phyloP scores from a whole-genome alignment of 1,139 yeast genomes.

The Yamadazyma friedrichii region DNA sequence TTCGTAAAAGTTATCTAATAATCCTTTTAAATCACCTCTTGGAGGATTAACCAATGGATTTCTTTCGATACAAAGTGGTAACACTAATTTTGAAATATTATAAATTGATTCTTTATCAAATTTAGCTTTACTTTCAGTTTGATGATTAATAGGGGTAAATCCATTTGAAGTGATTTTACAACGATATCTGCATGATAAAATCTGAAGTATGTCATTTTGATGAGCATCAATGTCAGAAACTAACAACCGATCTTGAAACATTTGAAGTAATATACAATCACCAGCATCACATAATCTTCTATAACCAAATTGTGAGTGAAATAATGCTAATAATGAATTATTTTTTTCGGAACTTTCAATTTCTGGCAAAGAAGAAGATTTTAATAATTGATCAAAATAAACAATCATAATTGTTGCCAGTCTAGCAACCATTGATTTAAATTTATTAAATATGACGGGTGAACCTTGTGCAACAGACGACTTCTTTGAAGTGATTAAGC shows the following conservation, averaged over 20 bases:
- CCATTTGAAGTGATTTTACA: conserved; percentile 58
- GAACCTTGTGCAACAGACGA: conserved; percentile 31
- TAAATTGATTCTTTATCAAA: conserved; percentile 47
- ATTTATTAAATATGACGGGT: conserved; percentile 30
- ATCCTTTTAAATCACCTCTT: conserved; percentile 67
- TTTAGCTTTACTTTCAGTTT: conserved; percentile 43
- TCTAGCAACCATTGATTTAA: conserved; percentile 54
- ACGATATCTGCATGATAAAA: conserved; percentile 77
- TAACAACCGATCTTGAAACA: conserved; percentile 57
- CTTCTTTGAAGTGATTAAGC: conserved; percentile 36
- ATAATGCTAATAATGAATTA: conserved; percentile 39
- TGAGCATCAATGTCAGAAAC: conserved; percentile 31
- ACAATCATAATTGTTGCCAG: conserved; percentile 38
- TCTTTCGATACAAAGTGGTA: conserved; percentile 59
- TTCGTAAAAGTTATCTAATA: conserved; percentile 70
- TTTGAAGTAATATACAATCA: conserved; percentile 58
- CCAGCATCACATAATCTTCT: conserved; percentile 68
- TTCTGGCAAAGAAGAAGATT: background rate
- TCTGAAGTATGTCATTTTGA: conserved; percentile 65
- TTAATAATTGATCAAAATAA: conserved; percentile 23
- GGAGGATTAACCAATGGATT: conserved; percentile 59
- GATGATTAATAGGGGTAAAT: conserved; percentile 67
- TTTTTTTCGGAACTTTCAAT: background rate
- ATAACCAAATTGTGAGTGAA: conserved; percentile 75
- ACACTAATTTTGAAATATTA: conserved; percentile 57